Percentiles rank a stretch among this genome's conserved stretches.
These are phyloP conservation scores for Retiboletus fuscus DNA, from an alignment of 1,284 basidiomycete genomes.

Conservation along the genomic window DNA sequence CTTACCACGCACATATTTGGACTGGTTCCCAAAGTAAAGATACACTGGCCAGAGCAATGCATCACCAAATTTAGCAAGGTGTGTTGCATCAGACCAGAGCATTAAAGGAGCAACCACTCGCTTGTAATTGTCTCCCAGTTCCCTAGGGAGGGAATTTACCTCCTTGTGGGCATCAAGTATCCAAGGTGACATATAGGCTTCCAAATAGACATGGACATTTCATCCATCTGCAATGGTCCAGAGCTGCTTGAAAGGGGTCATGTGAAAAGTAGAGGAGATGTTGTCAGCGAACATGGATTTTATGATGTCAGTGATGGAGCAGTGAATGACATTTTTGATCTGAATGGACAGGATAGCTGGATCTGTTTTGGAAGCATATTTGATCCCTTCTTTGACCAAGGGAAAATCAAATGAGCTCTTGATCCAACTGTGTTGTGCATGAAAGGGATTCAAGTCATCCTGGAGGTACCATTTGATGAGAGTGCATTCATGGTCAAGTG, in stretches of 20 bases:
- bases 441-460: neutral
- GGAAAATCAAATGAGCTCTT: neutral
- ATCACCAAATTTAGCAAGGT: conserved; percentile 45
- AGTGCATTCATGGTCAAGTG: neutral
- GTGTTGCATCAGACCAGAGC: conserved; percentile 49
- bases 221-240: conserved; percentile 3
- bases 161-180: neutral
- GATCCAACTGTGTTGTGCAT: neutral
- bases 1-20: conserved; percentile 14
- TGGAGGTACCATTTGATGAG: neutral
- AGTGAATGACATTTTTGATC: neutral
- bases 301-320: neutral
- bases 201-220: neutral
- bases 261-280: neutral
- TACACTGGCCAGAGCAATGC: conserved; percentile 48
- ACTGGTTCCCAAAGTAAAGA: conserved; percentile 46
- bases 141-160: neutral
- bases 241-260: neutral
- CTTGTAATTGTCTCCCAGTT: conserved; percentile 23
- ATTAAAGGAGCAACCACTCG: conserved; percentile 42
- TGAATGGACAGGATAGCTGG: neutral
- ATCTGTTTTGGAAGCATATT: neutral
- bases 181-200: neutral
- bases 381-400: neutral
- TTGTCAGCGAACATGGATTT: neutral